These are phyloP conservation scores for Magnusiomyces sp. DNA, from an alignment of 1,139 yeast species.

Conservation along the genomic window DNA sequence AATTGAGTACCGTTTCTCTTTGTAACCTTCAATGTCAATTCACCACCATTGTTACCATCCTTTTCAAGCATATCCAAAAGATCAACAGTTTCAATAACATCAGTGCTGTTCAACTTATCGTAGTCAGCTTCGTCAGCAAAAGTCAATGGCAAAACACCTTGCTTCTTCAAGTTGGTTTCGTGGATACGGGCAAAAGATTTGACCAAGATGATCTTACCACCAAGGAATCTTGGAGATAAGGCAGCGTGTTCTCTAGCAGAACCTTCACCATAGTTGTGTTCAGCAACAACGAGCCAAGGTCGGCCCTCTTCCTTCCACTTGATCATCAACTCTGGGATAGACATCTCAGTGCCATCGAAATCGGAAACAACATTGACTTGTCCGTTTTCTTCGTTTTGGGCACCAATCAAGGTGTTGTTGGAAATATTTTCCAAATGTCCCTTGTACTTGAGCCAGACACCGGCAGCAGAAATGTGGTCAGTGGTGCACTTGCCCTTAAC, in stretches of 20 bases:
- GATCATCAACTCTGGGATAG: constrained; percentile 95
- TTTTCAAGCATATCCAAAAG: constrained; percentile 70
- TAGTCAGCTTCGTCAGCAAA: constrained; percentile 86
- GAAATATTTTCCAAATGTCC: constrained; percentile 96
- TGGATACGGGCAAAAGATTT: constrained; percentile 96
- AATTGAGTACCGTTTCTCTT: constrained; percentile 66
- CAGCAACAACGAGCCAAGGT: constrained; percentile 95
- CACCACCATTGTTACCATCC: constrained; percentile 83
- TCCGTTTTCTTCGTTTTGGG: constrained; percentile 93
- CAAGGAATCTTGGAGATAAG: constrained; percentile 84
- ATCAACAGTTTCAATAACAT: constrained; percentile 68
- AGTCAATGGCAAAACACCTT: constrained; percentile 91
- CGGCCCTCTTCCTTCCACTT: constrained; percentile 80
- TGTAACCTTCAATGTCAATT: constrained; percentile 59
- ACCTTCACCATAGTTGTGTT: constrained; percentile 97
- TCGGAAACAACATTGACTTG: constrained; percentile 89
- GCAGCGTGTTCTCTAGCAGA: constrained; percentile 99
- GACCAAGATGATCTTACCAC: constrained; percentile 80
- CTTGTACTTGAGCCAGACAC: constrained; percentile 98
- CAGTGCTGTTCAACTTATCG: constrained; percentile 70
- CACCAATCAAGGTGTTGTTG: constrained; percentile 91
- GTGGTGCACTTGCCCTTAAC: constrained; percentile 98
- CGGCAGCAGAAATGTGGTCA: constrained; percentile 97
- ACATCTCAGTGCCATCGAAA: constrained; percentile 60
- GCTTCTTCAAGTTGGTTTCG: constrained; percentile 86